These are phyloP conservation scores for Globisporangium acanthophoron DNA, from an alignment of 352 stramenopile genomes.

Conservation along the genomic window DNA sequence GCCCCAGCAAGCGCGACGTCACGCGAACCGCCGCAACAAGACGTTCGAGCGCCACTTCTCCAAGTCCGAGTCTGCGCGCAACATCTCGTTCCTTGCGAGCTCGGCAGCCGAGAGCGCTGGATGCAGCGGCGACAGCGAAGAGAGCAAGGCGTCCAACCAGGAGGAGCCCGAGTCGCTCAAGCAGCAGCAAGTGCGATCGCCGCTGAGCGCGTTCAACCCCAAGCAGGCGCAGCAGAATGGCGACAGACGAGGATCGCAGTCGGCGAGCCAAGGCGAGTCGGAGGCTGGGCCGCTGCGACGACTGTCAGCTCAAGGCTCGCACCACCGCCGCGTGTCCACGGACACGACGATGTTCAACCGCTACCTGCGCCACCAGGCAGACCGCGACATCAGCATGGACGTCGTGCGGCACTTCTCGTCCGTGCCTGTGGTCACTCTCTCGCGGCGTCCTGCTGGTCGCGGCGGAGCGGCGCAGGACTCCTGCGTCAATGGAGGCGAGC, in stretches of 20 bases:
- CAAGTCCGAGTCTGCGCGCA: slow-evolving; percentile 17
- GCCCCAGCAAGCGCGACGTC: slow-evolving; percentile 27
- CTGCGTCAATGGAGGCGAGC: slow-evolving; percentile 4
- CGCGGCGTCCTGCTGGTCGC: slow-evolving; percentile 1
- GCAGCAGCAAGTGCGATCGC: slow-evolving; percentile 1
- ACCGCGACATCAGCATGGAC: slow-evolving; percentile 46
- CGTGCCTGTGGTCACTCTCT: slow-evolving; percentile 42
- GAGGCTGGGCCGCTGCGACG: slow-evolving; percentile 55
- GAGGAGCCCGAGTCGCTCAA: slow-evolving; percentile 16
- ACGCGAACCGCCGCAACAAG: slow-evolving; percentile 16
- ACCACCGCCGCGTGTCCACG: slow-evolving; percentile 67
- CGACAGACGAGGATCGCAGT: slow-evolving; percentile 10
- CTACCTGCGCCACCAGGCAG: slow-evolving; percentile 48
- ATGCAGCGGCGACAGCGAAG: slow-evolving; percentile 10
- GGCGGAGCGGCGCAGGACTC: background rate
- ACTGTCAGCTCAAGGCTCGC: slow-evolving; percentile 40
- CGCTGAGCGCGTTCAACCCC: slow-evolving; percentile 11
- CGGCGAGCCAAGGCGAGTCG: slow-evolving; percentile 22
- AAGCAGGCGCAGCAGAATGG: slow-evolving; percentile 13
- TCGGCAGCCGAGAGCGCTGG: slow-evolving; percentile 19
- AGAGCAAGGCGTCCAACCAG: slow-evolving; percentile 23
- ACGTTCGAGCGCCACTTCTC: slow-evolving; percentile 21
- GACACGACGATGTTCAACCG: slow-evolving; percentile 67
- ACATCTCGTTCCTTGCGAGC: slow-evolving; percentile 12
- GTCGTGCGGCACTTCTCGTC: slow-evolving; percentile 53